A percentile compares a stretch with the other conserved stretches of the same genome.
These are phyloP conservation scores for Anastatica hierochuntica DNA, from an alignment of 345 rosid species.

Conservation along the genomic window DNA sequence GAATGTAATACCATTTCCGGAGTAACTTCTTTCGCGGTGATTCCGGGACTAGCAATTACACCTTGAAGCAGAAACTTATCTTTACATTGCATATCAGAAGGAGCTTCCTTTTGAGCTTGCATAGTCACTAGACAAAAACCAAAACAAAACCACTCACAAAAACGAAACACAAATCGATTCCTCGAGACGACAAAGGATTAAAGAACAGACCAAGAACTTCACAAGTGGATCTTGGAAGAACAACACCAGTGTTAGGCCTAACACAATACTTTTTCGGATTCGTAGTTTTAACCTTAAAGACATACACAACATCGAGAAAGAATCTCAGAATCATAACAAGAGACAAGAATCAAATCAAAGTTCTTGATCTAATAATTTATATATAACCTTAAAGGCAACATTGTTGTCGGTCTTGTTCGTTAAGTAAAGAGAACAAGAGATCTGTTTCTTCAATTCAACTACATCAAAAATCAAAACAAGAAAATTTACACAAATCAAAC, in stretches of 20 bases:
- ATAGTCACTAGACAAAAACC: slow-evolving; percentile 45
- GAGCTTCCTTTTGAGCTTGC: slow-evolving; percentile 90
- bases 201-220: slow-evolving; percentile 36
- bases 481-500: not conserved
- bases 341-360: too few species aligned
- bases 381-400: not conserved
- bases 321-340: not conserved
- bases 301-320: not conserved
- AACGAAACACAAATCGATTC: not conserved
- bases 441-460: slow-evolving; percentile 71
- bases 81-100: slow-evolving; percentile 74
- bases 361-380: too few species aligned
- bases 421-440: slow-evolving; percentile 46
- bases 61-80: slow-evolving; percentile 86
- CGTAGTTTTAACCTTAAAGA: slow-evolving; percentile 38
- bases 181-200: not conserved
- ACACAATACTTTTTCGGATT: slow-evolving; percentile 40
- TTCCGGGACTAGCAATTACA: slow-evolving; percentile 43
- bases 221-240: slow-evolving; percentile 47
- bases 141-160: not conserved
- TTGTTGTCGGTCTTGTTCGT: not conserved
- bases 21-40: slow-evolving; percentile 48
- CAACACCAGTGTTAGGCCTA: slow-evolving; percentile 57
- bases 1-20: slow-evolving; percentile 50
- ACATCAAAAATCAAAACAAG: not conserved